A percentile compares a stretch with the other conserved stretches of the same genome.
Evolutionary conservation across 805 yeast species (phyloP).

Genomic region (Lipomyces spencermartinsiae): DNA sequence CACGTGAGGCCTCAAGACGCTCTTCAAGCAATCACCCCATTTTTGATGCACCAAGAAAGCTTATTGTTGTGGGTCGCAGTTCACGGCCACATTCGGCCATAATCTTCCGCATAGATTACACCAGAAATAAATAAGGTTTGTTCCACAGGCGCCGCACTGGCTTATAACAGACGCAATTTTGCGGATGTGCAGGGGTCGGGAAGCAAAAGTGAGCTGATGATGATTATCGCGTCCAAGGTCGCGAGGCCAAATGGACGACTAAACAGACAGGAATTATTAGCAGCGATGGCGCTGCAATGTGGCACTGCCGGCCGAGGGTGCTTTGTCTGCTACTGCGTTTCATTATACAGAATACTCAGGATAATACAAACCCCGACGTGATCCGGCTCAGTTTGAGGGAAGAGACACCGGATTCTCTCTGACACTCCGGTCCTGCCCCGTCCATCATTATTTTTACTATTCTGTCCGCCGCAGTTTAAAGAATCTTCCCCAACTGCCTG

Average conservation of each 20-base stretch:
- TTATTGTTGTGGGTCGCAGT: neutral
- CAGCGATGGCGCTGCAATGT: neutral
- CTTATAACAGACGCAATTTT: neutral
- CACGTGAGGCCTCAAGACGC: too few species aligned
- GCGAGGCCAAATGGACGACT: neutral
- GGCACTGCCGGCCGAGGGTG: neutral
- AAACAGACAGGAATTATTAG: neutral
- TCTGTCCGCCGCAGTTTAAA: too few species aligned
- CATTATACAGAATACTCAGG: neutral
- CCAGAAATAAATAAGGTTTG: neutral
- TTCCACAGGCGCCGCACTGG: conserved; percentile 1
- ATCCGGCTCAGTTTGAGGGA: neutral
- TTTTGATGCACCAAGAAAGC: neutral
- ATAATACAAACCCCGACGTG: neutral
- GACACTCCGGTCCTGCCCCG: neutral
- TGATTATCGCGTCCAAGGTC: neutral
- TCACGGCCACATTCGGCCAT: too few species aligned
- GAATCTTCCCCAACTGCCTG: too few species aligned
- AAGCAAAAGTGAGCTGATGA: conserved; percentile 13
- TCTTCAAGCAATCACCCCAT: neutral
- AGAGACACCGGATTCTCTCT: neutral
- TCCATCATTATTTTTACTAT: neutral
- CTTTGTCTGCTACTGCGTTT: neutral
- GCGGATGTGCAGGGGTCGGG: conserved; percentile 4
- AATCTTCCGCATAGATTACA: neutral